These are phyloP conservation scores for Capsella rubella DNA, from an alignment of 441 rosid genomes.

Conservation along the genomic window DNA sequence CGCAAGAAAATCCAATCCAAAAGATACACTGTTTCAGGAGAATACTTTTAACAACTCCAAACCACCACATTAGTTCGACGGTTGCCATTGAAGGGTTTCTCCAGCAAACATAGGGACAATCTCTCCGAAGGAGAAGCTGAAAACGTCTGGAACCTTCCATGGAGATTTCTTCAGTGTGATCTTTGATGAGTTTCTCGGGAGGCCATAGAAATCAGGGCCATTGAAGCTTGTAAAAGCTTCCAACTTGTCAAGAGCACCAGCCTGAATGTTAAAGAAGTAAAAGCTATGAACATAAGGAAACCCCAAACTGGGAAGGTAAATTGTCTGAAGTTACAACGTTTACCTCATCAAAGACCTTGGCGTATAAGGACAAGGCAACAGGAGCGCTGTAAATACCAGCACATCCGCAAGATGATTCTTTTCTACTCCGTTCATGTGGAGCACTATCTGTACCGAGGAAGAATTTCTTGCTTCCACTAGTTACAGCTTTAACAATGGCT, in stretches of 20 bases:
- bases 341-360: slow-evolving; percentile 97
- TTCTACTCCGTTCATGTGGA: slow-evolving; percentile 80
- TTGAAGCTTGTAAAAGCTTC: slow-evolving; percentile 95
- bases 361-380: slow-evolving; percentile 75
- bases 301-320: slow-evolving; percentile 2
- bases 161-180: slow-evolving; percentile 65
- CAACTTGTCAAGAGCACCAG: slow-evolving; percentile 86
- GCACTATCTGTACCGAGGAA: slow-evolving; percentile 99
- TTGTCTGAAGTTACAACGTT: background rate
- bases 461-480: slow-evolving; percentile 83
- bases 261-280: slow-evolving; percentile 49
- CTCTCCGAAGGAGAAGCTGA: slow-evolving; percentile 73
- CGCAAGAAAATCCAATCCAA: slow-evolving; percentile 11
- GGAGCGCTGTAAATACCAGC: slow-evolving; percentile 95
- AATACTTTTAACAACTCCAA: background rate
- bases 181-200: slow-evolving; percentile 78
- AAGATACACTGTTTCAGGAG: background rate
- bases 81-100: slow-evolving; percentile 80
- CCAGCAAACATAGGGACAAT: slow-evolving; percentile 92
- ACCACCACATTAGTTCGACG: slow-evolving; percentile 26
- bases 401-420: slow-evolving; percentile 87
- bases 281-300: slow-evolving; percentile 7
- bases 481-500: slow-evolving; percentile 91
- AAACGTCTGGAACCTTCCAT: slow-evolving; percentile 79
- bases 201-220: slow-evolving; percentile 97